Conservation (phyloP, 1,284 basidiomycete genomes). For the Moniliella sp. region DNA sequence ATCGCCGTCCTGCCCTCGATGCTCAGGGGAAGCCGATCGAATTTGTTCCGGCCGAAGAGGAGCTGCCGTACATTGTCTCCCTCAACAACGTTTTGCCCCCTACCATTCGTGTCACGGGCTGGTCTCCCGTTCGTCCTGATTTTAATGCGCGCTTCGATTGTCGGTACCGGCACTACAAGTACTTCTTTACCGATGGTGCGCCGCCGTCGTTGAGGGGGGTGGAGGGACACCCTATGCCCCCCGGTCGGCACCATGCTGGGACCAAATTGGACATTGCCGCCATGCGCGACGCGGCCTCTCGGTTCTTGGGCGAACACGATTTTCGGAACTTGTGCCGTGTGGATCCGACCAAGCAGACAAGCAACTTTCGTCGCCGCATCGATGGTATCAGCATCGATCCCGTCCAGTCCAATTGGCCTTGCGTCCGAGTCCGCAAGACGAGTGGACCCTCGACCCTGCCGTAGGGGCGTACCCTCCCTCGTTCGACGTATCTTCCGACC, state of each 20-base stretch:
- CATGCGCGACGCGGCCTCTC: conserved; percentile 56
- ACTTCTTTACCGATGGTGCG: conserved; percentile 46
- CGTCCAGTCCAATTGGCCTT: conserved; percentile 10
- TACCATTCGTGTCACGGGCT: conserved; percentile 74
- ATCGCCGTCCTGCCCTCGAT: too few species aligned
- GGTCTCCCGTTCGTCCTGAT: conserved; percentile 60
- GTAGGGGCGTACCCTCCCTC: too few species aligned
- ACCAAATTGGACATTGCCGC: conserved; percentile 30
- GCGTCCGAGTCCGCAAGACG: too few species aligned
- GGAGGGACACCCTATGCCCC: too few species aligned
- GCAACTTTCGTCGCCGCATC: conserved; percentile 50
- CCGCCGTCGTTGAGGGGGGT: conserved; percentile 9
- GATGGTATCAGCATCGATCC: conserved; percentile 44
- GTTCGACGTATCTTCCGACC: not conserved
- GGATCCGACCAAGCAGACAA: conserved; percentile 82
- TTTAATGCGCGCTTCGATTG: conserved; percentile 83
- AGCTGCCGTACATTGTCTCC: conserved; percentile 56
- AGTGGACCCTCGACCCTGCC: too few species aligned
- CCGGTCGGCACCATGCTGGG: conserved; percentile 1
- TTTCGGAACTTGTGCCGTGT: conserved; percentile 87
- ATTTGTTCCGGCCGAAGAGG: conserved; percentile 29
- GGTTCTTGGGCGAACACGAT: conserved; percentile 72
- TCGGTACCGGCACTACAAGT: conserved; percentile 78
- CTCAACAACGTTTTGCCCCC: conserved; percentile 76
- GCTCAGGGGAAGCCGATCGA: too few species aligned